Conservation (phyloP, 345 rosid species). For the Eucalyptus erythrocorys region DNA sequence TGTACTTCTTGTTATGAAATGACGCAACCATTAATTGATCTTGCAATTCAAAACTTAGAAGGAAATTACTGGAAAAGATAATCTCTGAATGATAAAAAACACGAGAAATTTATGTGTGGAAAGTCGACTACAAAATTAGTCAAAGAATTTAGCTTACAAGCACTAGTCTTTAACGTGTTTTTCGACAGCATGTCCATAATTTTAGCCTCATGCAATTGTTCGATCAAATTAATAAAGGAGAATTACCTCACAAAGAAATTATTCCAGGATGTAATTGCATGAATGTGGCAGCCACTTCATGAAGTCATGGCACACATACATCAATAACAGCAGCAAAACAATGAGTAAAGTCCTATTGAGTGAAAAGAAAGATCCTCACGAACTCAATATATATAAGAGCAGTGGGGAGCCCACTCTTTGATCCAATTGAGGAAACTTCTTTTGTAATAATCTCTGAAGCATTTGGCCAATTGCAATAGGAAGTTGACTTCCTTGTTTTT, state of each 20-base stretch:
- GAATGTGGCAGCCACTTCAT: background rate
- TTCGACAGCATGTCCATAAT: accelerated
- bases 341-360: accelerated
- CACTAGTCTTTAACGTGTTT: accelerated
- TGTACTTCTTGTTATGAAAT: accelerated
- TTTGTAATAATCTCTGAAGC: background rate
- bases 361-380: background rate
- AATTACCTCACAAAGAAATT: background rate
- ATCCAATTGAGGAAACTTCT: background rate
- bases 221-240: accelerated
- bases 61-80: no score
- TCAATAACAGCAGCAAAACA: background rate
- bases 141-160: accelerated
- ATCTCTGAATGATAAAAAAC: accelerated
- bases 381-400: background rate
- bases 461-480: background rate
- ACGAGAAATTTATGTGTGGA: accelerated
- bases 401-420: background rate
- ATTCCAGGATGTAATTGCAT: background rate
- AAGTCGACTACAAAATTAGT: accelerated
- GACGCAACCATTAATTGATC: background rate
- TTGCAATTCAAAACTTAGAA: accelerated
- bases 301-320: background rate
- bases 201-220: background rate
- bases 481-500: background rate